Conservation (phyloP, 257 asterid genomes). For the Oldenlandia corymbosa region DNA sequence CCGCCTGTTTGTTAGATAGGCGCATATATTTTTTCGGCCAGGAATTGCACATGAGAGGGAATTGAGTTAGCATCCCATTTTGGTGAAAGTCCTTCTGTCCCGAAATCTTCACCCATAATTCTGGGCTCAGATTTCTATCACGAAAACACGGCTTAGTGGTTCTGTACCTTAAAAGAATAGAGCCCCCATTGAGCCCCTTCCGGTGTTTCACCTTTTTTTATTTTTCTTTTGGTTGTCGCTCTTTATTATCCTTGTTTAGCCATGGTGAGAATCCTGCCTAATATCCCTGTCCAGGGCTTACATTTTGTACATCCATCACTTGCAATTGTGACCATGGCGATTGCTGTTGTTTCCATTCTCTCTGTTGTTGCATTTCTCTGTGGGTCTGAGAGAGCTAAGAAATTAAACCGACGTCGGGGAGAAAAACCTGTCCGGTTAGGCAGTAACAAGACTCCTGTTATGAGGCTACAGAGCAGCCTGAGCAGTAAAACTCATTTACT, state of each 20-base stretch:
- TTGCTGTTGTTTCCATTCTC: constrained; percentile 26
- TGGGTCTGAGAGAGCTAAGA: constrained; percentile 32
- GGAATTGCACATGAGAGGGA: too few relatives aligned
- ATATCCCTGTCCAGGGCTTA: neutral
- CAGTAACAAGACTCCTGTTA: constrained; percentile 14
- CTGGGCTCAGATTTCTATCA: neutral
- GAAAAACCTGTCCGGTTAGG: constrained; percentile 39
- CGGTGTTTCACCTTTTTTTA: too few relatives aligned
- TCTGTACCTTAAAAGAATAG: too few relatives aligned
- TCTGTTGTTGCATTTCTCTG: constrained; percentile 35
- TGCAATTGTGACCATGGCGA: constrained; percentile 14
- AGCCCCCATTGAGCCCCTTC: too few relatives aligned
- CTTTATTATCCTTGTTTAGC: too few relatives aligned
- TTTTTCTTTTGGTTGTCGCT: too few relatives aligned
- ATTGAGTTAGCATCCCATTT: neutral
- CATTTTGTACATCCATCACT: constrained; percentile 19
- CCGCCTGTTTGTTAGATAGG: neutral
- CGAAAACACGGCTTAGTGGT: neutral
- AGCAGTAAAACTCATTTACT: constrained; percentile 53
- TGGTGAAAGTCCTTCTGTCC: constrained; percentile 1
- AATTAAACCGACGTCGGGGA: constrained; percentile 10
- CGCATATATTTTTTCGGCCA: neutral
- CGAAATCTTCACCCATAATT: neutral
- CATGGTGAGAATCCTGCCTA: constrained; percentile 1
- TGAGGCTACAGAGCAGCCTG: constrained; percentile 38